A percentile compares a stretch with the other conserved stretches of the same genome.
Evolutionary conservation across 257 asterid species (phyloP).

Genomic region (Capsicum baccatum): DNA sequence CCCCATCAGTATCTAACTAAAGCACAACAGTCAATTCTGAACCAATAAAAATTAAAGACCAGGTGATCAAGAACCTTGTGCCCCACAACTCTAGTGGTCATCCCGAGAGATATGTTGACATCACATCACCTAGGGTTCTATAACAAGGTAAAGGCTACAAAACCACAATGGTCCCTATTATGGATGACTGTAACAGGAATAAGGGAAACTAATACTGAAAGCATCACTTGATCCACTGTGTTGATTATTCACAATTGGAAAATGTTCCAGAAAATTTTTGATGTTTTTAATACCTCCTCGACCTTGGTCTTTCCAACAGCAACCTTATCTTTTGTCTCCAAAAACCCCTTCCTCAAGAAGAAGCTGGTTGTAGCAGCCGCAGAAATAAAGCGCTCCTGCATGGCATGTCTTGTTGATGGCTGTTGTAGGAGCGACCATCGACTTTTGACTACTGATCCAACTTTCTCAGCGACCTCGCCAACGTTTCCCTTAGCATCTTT

Average conservation of each 20-base stretch:
- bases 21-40: neutral
- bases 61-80: neutral
- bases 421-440: conserved; percentile 82
- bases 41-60: neutral
- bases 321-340: conserved; percentile 92
- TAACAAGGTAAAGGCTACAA: neutral
- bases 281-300: conserved; percentile 66
- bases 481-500: conserved; percentile 93
- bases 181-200: neutral
- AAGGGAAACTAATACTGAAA: neutral
- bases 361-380: conserved; percentile 91
- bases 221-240: neutral
- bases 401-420: conserved; percentile 87
- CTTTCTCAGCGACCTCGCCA: conserved; percentile 78
- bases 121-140: neutral
- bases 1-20: conserved; percentile 18
- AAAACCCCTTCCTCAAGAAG: conserved; percentile 80
- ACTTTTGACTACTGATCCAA: conserved; percentile 81
- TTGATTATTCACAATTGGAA: neutral
- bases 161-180: neutral
- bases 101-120: neutral
- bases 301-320: conserved; percentile 81
- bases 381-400: conserved; percentile 80
- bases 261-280: neutral
- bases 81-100: conserved; percentile 12